A percentile compares a stretch with the other conserved stretches of the same genome.
Evolutionary conservation across 139 green algal species (phyloP).

Genomic region (Coccomyxa sp.): DNA sequence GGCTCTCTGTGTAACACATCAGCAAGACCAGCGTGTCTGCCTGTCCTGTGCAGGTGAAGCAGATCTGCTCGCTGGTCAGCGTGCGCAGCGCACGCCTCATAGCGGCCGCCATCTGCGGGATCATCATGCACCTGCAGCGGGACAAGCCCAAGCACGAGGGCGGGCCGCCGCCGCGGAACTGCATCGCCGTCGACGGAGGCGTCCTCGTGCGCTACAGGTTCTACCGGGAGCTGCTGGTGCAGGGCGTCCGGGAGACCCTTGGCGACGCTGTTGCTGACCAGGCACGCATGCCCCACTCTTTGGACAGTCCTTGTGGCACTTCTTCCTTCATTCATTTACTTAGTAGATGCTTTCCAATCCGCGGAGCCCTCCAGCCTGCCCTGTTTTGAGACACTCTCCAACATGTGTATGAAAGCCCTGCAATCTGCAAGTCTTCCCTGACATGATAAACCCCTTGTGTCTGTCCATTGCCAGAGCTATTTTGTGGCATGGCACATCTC

Average conservation of each 20-base stretch:
- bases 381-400: neutral
- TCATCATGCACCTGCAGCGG: conserved; percentile 49
- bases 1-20: too few species aligned
- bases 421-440: neutral
- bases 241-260: conserved; percentile 19
- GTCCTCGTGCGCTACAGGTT: conserved; percentile 50
- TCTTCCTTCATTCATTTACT: neutral
- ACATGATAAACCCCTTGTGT: too few species aligned
- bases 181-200: conserved; percentile 63
- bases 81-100: conserved; percentile 52
- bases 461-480: too few species aligned
- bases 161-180: conserved; percentile 3
- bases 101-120: conserved; percentile 45
- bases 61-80: conserved; percentile 66
- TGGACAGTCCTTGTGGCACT: neutral
- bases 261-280: conserved; percentile 15
- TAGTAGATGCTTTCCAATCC: neutral
- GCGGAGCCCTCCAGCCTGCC: too few species aligned
- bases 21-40: neutral
- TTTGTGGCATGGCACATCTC: too few species aligned
- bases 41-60: conserved; percentile 9
- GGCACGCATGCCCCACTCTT: too few species aligned
- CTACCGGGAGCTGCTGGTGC: conserved; percentile 40
- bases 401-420: neutral
- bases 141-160: neutral